Evolutionary conservation across 2,329 filamentous ascomycete genomes (phyloP).

Genomic region (Talaromyces amestolkiae): DNA sequence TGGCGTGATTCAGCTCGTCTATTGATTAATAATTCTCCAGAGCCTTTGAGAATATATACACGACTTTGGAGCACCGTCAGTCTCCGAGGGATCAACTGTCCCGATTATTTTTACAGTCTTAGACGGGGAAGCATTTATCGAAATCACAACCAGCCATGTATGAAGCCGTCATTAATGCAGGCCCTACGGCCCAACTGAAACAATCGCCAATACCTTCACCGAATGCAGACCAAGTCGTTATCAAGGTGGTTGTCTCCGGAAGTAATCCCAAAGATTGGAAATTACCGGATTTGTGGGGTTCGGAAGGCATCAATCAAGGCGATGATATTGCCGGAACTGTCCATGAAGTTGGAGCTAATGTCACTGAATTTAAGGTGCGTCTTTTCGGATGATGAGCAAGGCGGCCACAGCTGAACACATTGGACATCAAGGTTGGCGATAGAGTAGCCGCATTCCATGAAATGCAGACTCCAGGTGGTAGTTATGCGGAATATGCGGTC

Average conservation of each 20-base stretch:
- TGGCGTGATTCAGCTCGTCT: neutral
- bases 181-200: constrained; percentile 27
- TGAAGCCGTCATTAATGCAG: constrained; percentile 9
- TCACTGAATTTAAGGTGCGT: constrained; percentile 50
- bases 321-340: constrained; percentile 55
- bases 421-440: constrained; percentile 47
- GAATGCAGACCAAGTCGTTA: constrained; percentile 34
- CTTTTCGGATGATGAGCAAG: too few species aligned
- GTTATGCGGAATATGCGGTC: constrained; percentile 58
- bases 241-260: constrained; percentile 18
- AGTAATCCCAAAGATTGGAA: constrained; percentile 24
- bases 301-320: constrained; percentile 41
- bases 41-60: neutral
- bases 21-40: neutral
- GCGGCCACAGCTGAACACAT: neutral
- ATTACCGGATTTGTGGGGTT: constrained; percentile 20
- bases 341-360: constrained; percentile 50
- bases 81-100: neutral
- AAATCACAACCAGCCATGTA: neutral
- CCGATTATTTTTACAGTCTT: neutral
- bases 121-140: neutral
- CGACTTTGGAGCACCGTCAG: neutral
- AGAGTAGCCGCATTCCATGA: constrained; percentile 51
- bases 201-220: constrained; percentile 46
- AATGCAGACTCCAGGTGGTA: constrained; percentile 51